Percentiles rank a stretch among this genome's conserved stretches.
These are phyloP conservation scores for Jatropha curcas DNA, from an alignment of 345 rosid genomes.

Conservation along the genomic window DNA sequence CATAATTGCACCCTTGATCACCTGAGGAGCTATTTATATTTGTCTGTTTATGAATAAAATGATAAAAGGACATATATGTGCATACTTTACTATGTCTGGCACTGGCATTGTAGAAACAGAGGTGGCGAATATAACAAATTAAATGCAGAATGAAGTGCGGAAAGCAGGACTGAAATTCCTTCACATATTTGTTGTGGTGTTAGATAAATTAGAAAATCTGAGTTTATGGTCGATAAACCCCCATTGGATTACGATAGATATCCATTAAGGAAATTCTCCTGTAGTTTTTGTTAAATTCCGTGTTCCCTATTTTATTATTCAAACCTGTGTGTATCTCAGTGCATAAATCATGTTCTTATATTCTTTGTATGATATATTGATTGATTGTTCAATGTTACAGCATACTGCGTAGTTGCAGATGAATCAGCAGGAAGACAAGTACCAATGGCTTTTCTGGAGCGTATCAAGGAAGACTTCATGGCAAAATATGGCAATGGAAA, in stretches of 20 bases:
- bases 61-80: neutral
- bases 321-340: neutral
- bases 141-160: neutral
- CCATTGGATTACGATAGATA: neutral
- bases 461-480: constrained; percentile 25
- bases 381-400: constrained; percentile 8
- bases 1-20: too few relatives aligned
- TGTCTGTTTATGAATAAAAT: neutral
- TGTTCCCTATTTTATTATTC: neutral
- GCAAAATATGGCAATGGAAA: constrained; percentile 19
- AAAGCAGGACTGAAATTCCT: neutral
- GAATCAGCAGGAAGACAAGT: constrained; percentile 26
- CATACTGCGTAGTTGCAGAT: constrained; percentile 29
- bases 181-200: neutral
- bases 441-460: constrained; percentile 27
- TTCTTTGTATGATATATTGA: neutral
- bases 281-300: neutral
- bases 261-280: neutral
- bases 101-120: neutral
- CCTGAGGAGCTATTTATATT: too few relatives aligned
- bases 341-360: neutral
- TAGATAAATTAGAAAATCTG: neutral
- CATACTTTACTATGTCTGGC: neutral
- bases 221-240: neutral
- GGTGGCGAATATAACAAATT: neutral